Conservation (phyloP, 2,329 filamentous ascomycete genomes). For the Phyllosticta citriasiana region DNA sequence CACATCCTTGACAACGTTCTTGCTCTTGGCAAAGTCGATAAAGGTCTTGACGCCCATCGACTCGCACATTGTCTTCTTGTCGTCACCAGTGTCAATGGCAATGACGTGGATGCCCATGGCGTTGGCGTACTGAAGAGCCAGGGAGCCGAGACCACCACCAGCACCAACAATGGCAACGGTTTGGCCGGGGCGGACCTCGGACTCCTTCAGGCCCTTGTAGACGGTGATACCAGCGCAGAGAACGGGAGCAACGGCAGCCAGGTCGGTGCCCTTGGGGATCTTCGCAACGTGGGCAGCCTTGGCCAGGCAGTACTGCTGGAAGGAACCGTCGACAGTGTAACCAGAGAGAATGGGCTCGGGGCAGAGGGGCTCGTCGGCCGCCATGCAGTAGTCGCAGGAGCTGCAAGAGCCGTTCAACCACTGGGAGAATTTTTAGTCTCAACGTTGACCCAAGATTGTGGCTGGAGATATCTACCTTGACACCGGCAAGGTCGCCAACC, state of each 20-base stretch:
- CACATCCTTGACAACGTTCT: constrained; percentile 75
- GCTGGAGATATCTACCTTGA: constrained; percentile 41
- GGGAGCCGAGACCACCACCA: constrained; percentile 68
- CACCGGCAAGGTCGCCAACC: constrained; percentile 75
- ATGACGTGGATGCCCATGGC: constrained; percentile 80
- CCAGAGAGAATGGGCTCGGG: constrained; percentile 65
- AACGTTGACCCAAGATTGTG: background rate
- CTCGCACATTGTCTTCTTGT: constrained; percentile 61
- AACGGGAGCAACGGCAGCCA: constrained; percentile 70
- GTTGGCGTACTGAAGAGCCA: constrained; percentile 79
- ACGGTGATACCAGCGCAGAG: constrained; percentile 81
- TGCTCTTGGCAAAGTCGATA: constrained; percentile 68
- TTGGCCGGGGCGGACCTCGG: constrained; percentile 62
- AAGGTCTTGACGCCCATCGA: constrained; percentile 61
- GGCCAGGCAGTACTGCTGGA: constrained; percentile 85
- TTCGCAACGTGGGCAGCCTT: constrained; percentile 78
- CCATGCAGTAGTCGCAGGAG: constrained; percentile 66
- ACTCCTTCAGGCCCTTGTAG: constrained; percentile 87
- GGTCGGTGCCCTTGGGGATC: constrained; percentile 64
- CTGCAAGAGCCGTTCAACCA: constrained; percentile 89
- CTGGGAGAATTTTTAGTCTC: constrained; percentile 19
- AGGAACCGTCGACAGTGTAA: constrained; percentile 85
- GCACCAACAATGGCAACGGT: constrained; percentile 78
- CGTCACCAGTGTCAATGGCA: constrained; percentile 72
- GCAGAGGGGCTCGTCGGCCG: constrained; percentile 76